A percentile compares a stretch with the other conserved stretches of the same genome.
Evolutionary conservation across 805 yeast species (phyloP).

Genomic region (Yamadazyma kitorensis): DNA sequence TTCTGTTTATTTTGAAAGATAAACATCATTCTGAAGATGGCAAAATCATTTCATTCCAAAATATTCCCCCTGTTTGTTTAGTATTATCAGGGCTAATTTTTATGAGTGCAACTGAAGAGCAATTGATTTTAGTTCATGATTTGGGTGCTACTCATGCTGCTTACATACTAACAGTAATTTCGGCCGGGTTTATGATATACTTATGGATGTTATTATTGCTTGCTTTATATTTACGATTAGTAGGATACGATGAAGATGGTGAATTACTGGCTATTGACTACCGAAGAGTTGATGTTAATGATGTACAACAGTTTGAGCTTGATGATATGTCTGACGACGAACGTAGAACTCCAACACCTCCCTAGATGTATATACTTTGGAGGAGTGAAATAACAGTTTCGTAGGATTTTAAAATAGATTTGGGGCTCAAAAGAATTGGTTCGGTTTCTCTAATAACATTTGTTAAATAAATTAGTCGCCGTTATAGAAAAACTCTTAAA

Average conservation of each 20-base stretch:
- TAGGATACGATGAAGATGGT: constrained; percentile 42
- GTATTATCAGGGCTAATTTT: constrained; percentile 77
- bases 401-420: too few relatives aligned
- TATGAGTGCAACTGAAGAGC: constrained; percentile 94
- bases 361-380: neutral
- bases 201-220: constrained; percentile 64
- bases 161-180: constrained; percentile 65
- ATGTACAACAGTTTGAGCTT: constrained; percentile 34
- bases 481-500: too few relatives aligned
- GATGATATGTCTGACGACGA: constrained; percentile 29
- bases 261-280: constrained; percentile 19
- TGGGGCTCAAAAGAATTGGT: too few relatives aligned
- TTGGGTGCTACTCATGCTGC: constrained; percentile 84
- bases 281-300: constrained; percentile 15
- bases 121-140: constrained; percentile 63
- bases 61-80: constrained; percentile 78
- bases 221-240: constrained; percentile 51
- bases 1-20: constrained; percentile 72
- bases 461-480: too few relatives aligned
- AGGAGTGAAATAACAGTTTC: neutral
- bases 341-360: too few relatives aligned
- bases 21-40: constrained; percentile 39
- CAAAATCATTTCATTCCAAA: constrained; percentile 69
- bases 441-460: too few relatives aligned
- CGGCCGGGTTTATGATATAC: constrained; percentile 71